Evolutionary conservation across 2,329 filamentous ascomycete species (phyloP).

Genomic region (Dendrostoma leiphaemia): DNA sequence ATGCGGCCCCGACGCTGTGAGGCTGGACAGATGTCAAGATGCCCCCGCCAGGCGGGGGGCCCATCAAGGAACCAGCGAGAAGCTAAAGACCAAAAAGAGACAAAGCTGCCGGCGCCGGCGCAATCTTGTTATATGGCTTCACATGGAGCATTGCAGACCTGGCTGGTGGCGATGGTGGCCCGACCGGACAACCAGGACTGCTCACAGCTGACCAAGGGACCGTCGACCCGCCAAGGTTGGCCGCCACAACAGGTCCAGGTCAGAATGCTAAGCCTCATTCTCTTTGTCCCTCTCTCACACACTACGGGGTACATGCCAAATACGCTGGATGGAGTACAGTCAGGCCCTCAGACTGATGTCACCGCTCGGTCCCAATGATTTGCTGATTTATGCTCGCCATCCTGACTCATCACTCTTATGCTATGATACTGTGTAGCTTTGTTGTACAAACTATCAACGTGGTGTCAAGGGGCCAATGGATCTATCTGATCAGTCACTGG

Average conservation of each 20-base stretch:
- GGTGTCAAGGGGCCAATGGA: no score
- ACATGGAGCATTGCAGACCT: no score
- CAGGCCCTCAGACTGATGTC: not conserved
- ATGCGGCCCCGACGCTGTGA: not conserved
- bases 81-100: no score
- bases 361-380: not conserved
- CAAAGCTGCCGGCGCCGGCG: no score
- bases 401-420: not conserved
- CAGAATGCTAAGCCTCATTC: not conserved
- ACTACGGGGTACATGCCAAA: not conserved
- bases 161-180: no score
- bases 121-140: no score
- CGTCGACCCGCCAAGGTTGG: not conserved
- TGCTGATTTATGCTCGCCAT: not conserved
- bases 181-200: no score
- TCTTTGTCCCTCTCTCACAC: not conserved
- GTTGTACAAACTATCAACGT: no score
- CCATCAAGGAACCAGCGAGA: not conserved
- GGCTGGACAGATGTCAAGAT: no score
- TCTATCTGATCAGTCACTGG: no score
- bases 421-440: not conserved
- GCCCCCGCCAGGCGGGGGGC: no score
- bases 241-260: not conserved
- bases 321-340: not conserved
- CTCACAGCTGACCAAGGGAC: no score